Base-by-base conservation (phyloP, 225 moss, liverwort and hornwort genomes). In the Rhytidiadelphus loreus region DNA sequence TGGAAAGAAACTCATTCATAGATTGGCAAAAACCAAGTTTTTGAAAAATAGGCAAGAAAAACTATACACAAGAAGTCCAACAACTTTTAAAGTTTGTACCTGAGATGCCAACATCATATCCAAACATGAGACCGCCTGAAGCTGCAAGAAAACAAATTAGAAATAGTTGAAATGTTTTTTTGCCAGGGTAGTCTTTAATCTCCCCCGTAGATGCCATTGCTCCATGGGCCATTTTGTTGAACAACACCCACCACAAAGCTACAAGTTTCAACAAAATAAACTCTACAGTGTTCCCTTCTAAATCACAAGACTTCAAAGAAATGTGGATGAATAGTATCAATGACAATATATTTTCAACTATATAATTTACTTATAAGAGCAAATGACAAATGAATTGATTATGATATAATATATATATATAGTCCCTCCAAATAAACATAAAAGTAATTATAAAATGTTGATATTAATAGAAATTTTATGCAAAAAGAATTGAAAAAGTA, bases 251-350 rank as follows among this genome's bases (percentile, higher is more conserved):
- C 52, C 0, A 65, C 65, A 83, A 60, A 85, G 7, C 23, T 23
- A 7, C 5, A 41, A 59, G 14, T 30, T 33, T 20, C 30, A 80
- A 21, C 2, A 19, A 80, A 13, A 59, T 9, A 25, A 56, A 6
- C 1, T 24, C 4, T 37, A 16, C 10, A n/a, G 4, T 0, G 0
- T 77, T n/a, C 7, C 2, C 11, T n/a, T 39, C 0, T 0, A 11
- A 57, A 26, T 43, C 0, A 1, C 6, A 59, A 59, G 13, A 59
- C 19, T 80, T 64, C 2, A 39, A n/a, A 25, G 3, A 55, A 55
- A 56, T 53, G 2, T 11, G 3, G 0, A 15, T 77, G 12, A 25
- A 9, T n/a, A n/a, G 11, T 78, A 26, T 26, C 2, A 25, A 6
- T 16, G 7, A n/a, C 9, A 37, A 55, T 75, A n/a, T n/a, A 3